Percentiles rank a stretch among this genome's conserved stretches.
Conservation (phyloP, 768 basidiomycete species). For the Termitomyces titanicus region DNA sequence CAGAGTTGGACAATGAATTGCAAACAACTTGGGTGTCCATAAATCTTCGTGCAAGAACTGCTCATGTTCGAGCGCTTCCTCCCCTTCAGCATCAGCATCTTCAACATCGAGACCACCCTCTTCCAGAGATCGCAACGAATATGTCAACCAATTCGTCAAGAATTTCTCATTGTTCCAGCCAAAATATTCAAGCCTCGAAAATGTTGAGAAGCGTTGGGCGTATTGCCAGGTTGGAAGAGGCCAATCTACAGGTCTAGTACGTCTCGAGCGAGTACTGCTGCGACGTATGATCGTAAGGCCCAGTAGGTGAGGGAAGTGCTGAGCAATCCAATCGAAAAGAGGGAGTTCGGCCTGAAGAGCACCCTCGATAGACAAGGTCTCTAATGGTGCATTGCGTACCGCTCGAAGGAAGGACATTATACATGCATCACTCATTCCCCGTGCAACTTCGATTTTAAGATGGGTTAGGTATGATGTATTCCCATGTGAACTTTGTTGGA, state of each 20-base stretch:
- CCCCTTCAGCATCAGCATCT: not conserved
- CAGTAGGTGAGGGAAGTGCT: not conserved
- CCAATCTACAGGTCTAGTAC: not conserved
- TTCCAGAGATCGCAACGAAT: not conserved
- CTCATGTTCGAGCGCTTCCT: not conserved
- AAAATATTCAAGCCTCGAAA: not conserved
- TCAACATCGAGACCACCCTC: not conserved
- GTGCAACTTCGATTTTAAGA: not conserved
- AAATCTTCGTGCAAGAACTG: not conserved
- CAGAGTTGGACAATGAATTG: constrained; percentile 1
- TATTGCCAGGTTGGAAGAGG: constrained; percentile 5
- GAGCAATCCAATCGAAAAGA: not conserved
- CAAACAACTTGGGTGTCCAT: not conserved
- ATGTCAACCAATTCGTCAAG: not conserved
- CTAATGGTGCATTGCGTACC: not conserved
- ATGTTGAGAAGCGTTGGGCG: not conserved
- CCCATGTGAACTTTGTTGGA: not conserved
- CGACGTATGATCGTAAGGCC: not conserved
- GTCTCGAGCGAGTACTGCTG: not conserved
- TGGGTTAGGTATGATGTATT: not conserved
- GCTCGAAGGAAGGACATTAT: not conserved
- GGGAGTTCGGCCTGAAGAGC: not conserved
- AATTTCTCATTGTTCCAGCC: not conserved
- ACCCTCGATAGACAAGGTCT: constrained; percentile 1
- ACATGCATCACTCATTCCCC: not conserved